A percentile compares a stretch with the other conserved stretches of the same genome.
Evolutionary conservation across 2,329 filamentous ascomycete species (phyloP).

Genomic region (Helicocarpus griseus): DNA sequence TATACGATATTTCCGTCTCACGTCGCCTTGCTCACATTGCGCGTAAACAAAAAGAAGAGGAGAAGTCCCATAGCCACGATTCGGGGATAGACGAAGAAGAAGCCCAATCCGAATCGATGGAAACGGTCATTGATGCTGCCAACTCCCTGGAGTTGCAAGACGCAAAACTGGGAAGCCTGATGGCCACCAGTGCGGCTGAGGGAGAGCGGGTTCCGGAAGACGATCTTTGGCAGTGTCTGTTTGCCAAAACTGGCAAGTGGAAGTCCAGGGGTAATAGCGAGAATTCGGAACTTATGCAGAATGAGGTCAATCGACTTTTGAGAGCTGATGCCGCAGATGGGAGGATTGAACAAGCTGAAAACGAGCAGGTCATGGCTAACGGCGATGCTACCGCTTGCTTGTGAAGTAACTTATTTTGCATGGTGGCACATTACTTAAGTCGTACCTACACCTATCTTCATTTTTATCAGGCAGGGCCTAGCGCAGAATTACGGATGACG

Average conservation of each 20-base stretch:
- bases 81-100: slow-evolving; percentile 18
- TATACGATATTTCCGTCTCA: slow-evolving; percentile 75
- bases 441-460: neutral
- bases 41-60: slow-evolving; percentile 29
- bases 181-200: slow-evolving; percentile 58
- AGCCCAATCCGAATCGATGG: slow-evolving; percentile 31
- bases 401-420: no score
- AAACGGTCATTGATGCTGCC: slow-evolving; percentile 64
- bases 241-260: slow-evolving; percentile 46
- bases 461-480: neutral
- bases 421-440: no score
- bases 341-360: neutral
- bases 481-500: neutral
- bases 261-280: slow-evolving; percentile 9
- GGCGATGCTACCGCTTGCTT: neutral
- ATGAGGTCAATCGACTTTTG: slow-evolving; percentile 42
- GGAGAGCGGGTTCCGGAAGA: slow-evolving; percentile 71
- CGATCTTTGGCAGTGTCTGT: slow-evolving; percentile 84
- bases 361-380: neutral
- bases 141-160: slow-evolving; percentile 77
- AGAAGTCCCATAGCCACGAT: slow-evolving; percentile 18
- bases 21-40: slow-evolving; percentile 70
- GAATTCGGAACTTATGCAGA: slow-evolving; percentile 21
- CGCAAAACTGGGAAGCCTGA: slow-evolving; percentile 57
- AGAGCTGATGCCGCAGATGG: slow-evolving; percentile 46